Conservation (phyloP, 768 basidiomycete genomes). For the Hypholoma sublateritium region DNA sequence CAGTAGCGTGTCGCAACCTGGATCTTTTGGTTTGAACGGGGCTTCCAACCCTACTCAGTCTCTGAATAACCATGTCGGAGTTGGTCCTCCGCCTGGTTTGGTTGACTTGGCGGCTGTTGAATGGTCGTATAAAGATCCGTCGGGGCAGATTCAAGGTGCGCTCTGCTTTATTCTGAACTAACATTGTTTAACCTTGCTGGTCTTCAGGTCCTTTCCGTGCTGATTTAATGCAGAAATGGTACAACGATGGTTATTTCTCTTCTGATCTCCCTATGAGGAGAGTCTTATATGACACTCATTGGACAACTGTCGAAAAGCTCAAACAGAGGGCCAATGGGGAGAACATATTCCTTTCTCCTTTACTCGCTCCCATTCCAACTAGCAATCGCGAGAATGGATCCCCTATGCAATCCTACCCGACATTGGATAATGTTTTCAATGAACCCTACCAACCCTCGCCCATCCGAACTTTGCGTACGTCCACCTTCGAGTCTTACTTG, state of each 20-base stretch:
- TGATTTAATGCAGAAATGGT: conserved; percentile 93
- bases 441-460: conserved; percentile 71
- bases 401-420: conserved; percentile 41
- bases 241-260: conserved; percentile 85
- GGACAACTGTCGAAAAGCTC: conserved; percentile 65
- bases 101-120: conserved; percentile 62
- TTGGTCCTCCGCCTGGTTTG: conserved; percentile 43
- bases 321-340: conserved; percentile 48
- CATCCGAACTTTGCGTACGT: conserved; percentile 53
- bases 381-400: conserved; percentile 44
- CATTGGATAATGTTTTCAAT: conserved; percentile 32
- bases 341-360: conserved; percentile 64
- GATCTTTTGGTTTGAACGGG: conserved; percentile 3
- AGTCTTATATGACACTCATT: conserved; percentile 64
- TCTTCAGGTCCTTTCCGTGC: conserved; percentile 82
- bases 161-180: conserved; percentile 7
- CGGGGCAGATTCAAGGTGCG: conserved; percentile 87
- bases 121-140: conserved; percentile 93
- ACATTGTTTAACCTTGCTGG: background rate
- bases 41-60: conserved; percentile 2
- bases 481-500: conserved; percentile 66
- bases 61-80: conserved; percentile 9
- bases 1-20: background rate
- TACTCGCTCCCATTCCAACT: conserved; percentile 54
- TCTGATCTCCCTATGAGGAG: conserved; percentile 84